Base-by-base conservation (phyloP, 176 grass and related monocot genomes). In the Zoysia japonica region DNA sequence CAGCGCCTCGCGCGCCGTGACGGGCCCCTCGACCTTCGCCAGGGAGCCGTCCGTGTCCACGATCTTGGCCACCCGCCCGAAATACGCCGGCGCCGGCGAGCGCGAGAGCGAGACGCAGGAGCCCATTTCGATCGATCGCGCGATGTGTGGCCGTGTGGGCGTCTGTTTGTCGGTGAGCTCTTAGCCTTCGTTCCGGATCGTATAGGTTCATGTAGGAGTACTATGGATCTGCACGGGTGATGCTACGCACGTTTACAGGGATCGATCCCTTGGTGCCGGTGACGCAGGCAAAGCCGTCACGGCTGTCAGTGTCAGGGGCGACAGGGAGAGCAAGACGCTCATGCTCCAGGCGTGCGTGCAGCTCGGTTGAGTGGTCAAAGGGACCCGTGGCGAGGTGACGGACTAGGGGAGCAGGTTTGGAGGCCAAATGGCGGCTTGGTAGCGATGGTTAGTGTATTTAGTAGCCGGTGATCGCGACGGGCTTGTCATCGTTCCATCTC, bases 41-140 rank as follows among this genome's bases (percentile, higher is more conserved):
- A 94, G 36, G 54, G 82, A 56, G 48, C 89, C 94, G 72, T 92
- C 85, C 3, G 52, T 1, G 65, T 47, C n/a, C 54, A 97, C 69
- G 3, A 97, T 89, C 74, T 78, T 94, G 5, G 82, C 87, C n/a
- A 85, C 84, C n/a, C 7, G 39, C 36, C 10, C 42, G 14, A 45
- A 16, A 28, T 16, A 28, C 28, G 28, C 38, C 1, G 74, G 3
- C 11, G 81, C 86, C 15, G 90, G 85, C 15, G 55, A 17, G 36
- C 16, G 17, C 51, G 82, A 70, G 57, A 44, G 61, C 4, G 91
- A 93, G 81, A 89, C 48, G 86, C 86, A 93, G 13, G 84, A 79
- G 1, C 91, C 93, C 93, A 97, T 97, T 3, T 39, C 6, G 6
- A 9, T 62, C 42, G 2, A 2, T 12, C 2, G 9, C 13, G 5